These are phyloP conservation scores for Pseudogymnoascus sp. DNA, from an alignment of 2,329 filamentous ascomycete species.

Conservation along the genomic window DNA sequence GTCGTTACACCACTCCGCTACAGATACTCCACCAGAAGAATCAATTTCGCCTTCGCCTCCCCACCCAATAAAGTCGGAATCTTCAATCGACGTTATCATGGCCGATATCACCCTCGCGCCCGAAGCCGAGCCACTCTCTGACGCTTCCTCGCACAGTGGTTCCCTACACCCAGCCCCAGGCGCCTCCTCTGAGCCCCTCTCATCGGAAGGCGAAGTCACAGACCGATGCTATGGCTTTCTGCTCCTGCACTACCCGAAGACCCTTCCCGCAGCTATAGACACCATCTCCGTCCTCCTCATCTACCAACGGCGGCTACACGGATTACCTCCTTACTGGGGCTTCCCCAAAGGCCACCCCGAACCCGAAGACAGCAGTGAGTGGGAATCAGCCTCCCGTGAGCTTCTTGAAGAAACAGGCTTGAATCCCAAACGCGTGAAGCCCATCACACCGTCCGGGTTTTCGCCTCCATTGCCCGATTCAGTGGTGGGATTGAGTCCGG, in stretches of 20 bases:
- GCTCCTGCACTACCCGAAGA: background rate
- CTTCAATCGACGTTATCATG: background rate
- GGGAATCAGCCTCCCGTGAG: slow-evolving; percentile 4
- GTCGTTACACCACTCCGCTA: background rate
- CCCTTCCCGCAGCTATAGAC: background rate
- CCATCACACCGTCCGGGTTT: background rate
- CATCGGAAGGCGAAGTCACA: background rate
- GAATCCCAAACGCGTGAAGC: background rate
- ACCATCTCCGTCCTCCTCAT: background rate
- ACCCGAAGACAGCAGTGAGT: background rate
- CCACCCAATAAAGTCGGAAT: background rate
- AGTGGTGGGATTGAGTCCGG: background rate
- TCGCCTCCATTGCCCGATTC: background rate
- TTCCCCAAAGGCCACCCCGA: background rate
- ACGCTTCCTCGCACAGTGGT: background rate
- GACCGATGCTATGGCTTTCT: background rate
- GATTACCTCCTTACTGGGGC: background rate
- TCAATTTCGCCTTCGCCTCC: background rate
- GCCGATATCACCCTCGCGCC: background rate
- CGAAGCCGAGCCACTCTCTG: background rate
- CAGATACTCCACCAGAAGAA: background rate
- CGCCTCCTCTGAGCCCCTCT: background rate
- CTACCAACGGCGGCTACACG: background rate
- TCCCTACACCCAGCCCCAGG: background rate
- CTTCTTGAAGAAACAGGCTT: background rate